A percentile compares a stretch with the other conserved stretches of the same genome.
These are phyloP conservation scores for Myriosclerotinia duriaeana DNA, from an alignment of 2,329 filamentous ascomycete species.

Conservation along the genomic window DNA sequence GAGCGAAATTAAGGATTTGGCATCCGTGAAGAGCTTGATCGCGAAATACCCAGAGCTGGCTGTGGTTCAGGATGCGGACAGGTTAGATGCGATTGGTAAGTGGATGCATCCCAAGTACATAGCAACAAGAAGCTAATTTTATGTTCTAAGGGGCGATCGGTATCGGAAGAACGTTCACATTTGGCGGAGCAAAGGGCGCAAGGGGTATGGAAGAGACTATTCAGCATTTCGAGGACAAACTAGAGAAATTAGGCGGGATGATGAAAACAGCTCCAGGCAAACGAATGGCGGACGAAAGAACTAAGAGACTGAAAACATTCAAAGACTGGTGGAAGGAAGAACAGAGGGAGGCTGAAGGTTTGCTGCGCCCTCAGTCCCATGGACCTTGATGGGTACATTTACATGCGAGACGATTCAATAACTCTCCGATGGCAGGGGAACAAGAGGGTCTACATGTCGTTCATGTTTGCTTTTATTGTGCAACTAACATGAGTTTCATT, in stretches of 20 bases:
- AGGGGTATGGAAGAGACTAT: slow-evolving; percentile 64
- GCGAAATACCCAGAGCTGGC: slow-evolving; percentile 69
- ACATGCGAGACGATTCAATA: not conserved
- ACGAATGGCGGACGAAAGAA: slow-evolving; percentile 54
- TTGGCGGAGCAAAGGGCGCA: slow-evolving; percentile 62
- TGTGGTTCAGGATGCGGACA: slow-evolving; percentile 89
- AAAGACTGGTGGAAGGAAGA: slow-evolving; percentile 61
- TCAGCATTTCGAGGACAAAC: slow-evolving; percentile 76
- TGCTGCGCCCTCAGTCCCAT: slow-evolving; percentile 26
- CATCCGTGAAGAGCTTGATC: slow-evolving; percentile 58
- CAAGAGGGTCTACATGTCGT: not conserved
- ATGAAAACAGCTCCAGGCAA: slow-evolving; percentile 62
- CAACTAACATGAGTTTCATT: not conserved
- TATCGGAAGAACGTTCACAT: slow-evolving; percentile 76
- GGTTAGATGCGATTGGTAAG: slow-evolving; percentile 73
- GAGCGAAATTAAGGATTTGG: slow-evolving; percentile 67
- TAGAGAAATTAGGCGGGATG: slow-evolving; percentile 61
- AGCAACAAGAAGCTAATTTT: not conserved
- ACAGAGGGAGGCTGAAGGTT: slow-evolving; percentile 38
- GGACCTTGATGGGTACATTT: slow-evolving; percentile 5
- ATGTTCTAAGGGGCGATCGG: slow-evolving; percentile 68
- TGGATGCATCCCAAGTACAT: not conserved
- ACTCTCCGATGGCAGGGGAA: not conserved
- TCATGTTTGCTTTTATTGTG: not conserved
- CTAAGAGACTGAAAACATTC: slow-evolving; percentile 53